Evolutionary conservation across 495 filamentous ascomycete species (phyloP), one percentile per base, ranked within the genome.

Genomic region (Lophiostoma macrostomum): DNA sequence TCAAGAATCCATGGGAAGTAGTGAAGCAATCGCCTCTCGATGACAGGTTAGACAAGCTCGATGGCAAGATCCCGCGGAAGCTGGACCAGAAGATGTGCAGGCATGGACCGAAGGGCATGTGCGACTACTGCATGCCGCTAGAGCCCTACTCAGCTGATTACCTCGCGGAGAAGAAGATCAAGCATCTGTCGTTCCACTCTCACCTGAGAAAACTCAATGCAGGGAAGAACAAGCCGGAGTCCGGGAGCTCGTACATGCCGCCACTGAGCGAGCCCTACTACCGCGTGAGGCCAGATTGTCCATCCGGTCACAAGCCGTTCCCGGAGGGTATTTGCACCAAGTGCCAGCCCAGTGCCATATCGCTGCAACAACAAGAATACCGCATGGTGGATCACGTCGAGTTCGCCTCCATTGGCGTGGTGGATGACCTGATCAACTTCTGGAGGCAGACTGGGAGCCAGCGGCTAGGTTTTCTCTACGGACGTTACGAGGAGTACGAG

Each of bases 301-400:
- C 93, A 4, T 89, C 91, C 3, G 91, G 93, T 4, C 93, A 99
- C 67, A 84, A 88, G 1, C 78, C 82, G 34, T 99, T 91, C 85
- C 93, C 93, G 13, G 90, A 91, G 58, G 93, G 93, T n/a, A 97
- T 99, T 57, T 99, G 93, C 72, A 94, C 90, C 34, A 99, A 97
- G 68, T 99, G 93, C 64, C 93, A 99, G 64, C 93, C 93, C 12
- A 95, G 91, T 50, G 93, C 93, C 22, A 99, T 99, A 67, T 96
- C 87, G 35, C 75, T 99, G 18, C 90, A 96, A 61, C 87, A 88
- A 12, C 93, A 99, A 66, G 77, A 87, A 25, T 99, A 87, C 64
- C 87, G 93, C n/a, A 96, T 91, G 88, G 90, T 99, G 0, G 93
- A 99, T 63, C 93, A 99, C 68, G 91, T 99, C 56, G 94, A 99